Conservation (phyloP, 257 asterid species). For the Penstemon barbatus region DNA sequence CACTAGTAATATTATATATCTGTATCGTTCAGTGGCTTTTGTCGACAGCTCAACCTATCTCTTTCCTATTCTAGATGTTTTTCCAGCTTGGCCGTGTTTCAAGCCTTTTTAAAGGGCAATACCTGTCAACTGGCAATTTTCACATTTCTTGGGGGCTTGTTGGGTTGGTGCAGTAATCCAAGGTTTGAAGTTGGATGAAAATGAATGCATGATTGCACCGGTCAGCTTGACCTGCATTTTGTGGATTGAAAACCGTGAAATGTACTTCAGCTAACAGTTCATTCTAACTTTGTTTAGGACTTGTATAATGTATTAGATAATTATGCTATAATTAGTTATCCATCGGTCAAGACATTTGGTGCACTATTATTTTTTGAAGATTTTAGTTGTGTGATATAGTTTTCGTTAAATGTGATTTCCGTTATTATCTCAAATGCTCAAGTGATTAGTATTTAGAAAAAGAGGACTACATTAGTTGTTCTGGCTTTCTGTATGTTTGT, state of each 20-base stretch:
- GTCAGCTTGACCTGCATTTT: background rate
- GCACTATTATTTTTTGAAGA: background rate
- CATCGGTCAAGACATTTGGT: background rate
- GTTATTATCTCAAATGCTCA: background rate
- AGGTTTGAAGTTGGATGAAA: background rate
- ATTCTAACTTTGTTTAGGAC: background rate
- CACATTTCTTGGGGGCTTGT: background rate
- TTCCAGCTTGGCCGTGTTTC: background rate
- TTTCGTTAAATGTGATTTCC: background rate
- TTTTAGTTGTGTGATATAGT: background rate
- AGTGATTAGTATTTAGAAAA: background rate
- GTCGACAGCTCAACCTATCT: background rate
- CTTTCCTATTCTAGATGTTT: background rate
- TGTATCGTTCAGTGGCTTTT: background rate
- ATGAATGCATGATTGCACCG: background rate
- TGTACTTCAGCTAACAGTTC: constrained; percentile 1
- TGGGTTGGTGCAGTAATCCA: background rate
- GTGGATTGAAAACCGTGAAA: background rate
- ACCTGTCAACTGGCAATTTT: background rate
- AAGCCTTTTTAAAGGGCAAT: background rate
- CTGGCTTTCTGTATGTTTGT: constrained; percentile 12
- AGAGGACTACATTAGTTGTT: background rate
- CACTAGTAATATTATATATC: background rate
- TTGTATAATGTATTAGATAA: background rate
- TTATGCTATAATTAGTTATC: background rate